These are phyloP conservation scores for Talaromyces ruber DNA, from an alignment of 495 filamentous ascomycete species.

Conservation along the genomic window DNA sequence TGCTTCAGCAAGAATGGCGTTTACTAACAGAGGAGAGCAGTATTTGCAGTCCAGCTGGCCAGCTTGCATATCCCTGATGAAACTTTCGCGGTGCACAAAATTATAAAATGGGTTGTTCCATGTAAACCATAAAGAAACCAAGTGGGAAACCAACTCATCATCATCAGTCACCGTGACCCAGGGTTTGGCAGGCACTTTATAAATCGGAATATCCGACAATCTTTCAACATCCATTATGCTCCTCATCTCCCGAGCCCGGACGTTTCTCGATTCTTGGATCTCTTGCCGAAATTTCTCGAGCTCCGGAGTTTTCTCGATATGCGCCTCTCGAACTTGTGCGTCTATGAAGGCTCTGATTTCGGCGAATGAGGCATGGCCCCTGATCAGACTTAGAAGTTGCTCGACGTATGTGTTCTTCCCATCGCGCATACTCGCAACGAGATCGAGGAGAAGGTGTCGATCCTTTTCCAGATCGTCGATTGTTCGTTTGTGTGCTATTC, in stretches of 20 bases:
- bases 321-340: slow-evolving; percentile 13
- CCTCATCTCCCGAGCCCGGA: slow-evolving; percentile 2
- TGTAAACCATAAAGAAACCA: slow-evolving; percentile 35
- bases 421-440: slow-evolving; percentile 19
- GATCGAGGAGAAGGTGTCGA: slow-evolving; percentile 17
- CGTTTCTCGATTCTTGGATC: slow-evolving; percentile 8
- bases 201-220: slow-evolving; percentile 12
- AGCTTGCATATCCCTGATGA: slow-evolving; percentile 28
- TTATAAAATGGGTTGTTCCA: slow-evolving; percentile 33
- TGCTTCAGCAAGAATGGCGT: slow-evolving; percentile 29
- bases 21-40: slow-evolving; percentile 39
- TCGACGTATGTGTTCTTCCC: slow-evolving; percentile 10
- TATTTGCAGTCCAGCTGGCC: slow-evolving; percentile 19
- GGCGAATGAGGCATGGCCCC: slow-evolving; percentile 20
- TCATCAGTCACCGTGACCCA: slow-evolving; percentile 39
- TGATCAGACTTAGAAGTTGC: slow-evolving; percentile 24
- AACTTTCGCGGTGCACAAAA: slow-evolving; percentile 31
- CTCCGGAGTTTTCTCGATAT: slow-evolving; percentile 18
- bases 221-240: slow-evolving; percentile 11
- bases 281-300: slow-evolving; percentile 14
- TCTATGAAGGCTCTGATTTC: slow-evolving; percentile 24
- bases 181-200: slow-evolving; percentile 27
- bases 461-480: slow-evolving; percentile 23
- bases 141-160: slow-evolving; percentile 36
- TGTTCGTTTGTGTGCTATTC: slow-evolving; percentile 23